Base-by-base conservation (phyloP, 208 protist species). In the Angomonas deanei region DNA sequence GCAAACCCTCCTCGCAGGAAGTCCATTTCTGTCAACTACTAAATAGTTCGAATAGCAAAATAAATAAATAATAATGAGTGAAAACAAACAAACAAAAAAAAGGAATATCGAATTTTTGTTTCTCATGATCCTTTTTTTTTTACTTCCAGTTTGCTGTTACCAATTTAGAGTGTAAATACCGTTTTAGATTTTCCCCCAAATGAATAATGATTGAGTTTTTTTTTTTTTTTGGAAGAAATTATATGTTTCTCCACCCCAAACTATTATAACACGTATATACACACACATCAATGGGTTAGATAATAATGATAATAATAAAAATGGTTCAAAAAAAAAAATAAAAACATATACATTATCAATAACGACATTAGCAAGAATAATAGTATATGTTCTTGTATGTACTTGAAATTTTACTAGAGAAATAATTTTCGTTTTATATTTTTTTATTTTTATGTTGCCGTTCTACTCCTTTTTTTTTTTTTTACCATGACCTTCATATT, bases 1-100 rank as follows among this genome's bases (percentile, higher is more conserved):
- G 36, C 54, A 6, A 77, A 91, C 70, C 87, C 80, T 38, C 87
- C 87, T 6, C 68, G 76, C 24, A 78, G 84, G 58, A 94, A 94
- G 64, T 82, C 81, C 6, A 52, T 84, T 28, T 77, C 77, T 82
- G 36, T 78, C 60, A 70, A 39, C 19, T 23, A 27, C 27, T 21
- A 53, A 55, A 67, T 1, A 67, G 21, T 53, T 42, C n/a, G 19
- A 24, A 17, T 6, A 26, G 47, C 6, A 3, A 23, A 61, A 13
- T 36, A 63, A 30, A 46, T 31, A 46, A 30, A 50, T 3, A 52
- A 33, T 31, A 31, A 61, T 26, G 17, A 4, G 21, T 17, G 23
- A 52, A 53, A 17, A 27, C 34, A 19, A 58, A 56, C 3, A 50
- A 24, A 39, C 28, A 54, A 26, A 47, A 47, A 33, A 32, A 60